Evolutionary conservation across 345 rosid species (phyloP).

Genomic region (Eucalyptus pauciflora): DNA sequence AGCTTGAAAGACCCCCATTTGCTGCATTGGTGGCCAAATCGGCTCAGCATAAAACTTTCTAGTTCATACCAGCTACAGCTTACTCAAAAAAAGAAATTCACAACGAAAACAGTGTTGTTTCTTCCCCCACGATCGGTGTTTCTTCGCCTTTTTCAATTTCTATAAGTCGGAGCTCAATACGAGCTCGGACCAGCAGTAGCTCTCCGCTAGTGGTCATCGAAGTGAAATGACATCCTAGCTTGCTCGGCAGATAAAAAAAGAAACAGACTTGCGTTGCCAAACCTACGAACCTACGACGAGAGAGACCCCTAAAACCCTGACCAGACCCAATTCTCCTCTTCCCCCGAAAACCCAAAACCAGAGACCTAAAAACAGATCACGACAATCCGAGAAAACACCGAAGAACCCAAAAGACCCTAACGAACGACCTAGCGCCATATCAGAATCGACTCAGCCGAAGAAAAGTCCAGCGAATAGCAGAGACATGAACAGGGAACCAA

Average conservation of each 20-base stretch:
- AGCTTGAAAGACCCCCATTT: neutral
- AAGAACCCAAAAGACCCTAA: neutral
- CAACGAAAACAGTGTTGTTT: neutral
- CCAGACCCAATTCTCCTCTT: neutral
- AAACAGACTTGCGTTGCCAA: neutral
- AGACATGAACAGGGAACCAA: neutral
- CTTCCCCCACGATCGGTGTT: neutral
- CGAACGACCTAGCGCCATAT: neutral
- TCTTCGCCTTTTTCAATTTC: neutral
- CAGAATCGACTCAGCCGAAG: too few species aligned
- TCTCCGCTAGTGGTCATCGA: neutral
- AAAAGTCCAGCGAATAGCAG: neutral
- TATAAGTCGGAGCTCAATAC: neutral
- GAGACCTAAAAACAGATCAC: neutral
- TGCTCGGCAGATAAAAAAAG: neutral
- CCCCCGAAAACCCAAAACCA: neutral
- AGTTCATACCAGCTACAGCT: neutral
- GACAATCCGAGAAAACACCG: neutral
- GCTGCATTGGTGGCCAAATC: neutral
- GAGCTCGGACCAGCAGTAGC: neutral
- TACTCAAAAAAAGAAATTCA: neutral
- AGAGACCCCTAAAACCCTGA: neutral
- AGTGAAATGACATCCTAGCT: neutral
- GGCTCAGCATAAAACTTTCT: neutral
- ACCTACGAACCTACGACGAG: neutral